These are phyloP conservation scores for Colletotrichum kahawae DNA, from an alignment of 2,329 filamentous ascomycete species.

Conservation along the genomic window DNA sequence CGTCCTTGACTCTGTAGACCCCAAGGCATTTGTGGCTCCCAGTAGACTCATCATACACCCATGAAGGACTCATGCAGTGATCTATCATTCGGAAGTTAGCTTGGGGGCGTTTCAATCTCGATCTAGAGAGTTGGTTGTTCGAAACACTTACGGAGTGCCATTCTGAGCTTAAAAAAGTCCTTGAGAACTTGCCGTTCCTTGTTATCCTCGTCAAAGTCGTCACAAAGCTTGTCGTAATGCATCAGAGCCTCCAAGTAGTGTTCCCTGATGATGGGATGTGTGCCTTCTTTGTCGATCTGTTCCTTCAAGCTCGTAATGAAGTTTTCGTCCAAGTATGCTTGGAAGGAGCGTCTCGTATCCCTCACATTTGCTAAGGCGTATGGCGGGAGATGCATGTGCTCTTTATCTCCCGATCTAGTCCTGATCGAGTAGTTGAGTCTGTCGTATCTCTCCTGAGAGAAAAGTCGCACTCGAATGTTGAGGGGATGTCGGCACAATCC, in stretches of 20 bases:
- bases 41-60: conserved; percentile 43
- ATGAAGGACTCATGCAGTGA: conserved; percentile 42
- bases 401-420: background rate
- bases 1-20: conserved; percentile 33
- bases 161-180: conserved; percentile 49
- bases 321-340: conserved; percentile 36
- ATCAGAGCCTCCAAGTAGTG: conserved; percentile 24
- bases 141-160: conserved; percentile 48
- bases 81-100: conserved; percentile 30
- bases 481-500: conserved; percentile 42
- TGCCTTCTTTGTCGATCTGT: background rate
- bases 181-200: conserved; percentile 40
- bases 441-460: conserved; percentile 41
- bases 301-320: background rate
- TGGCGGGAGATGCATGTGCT: conserved; percentile 32
- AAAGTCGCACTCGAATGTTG: conserved; percentile 44
- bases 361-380: conserved; percentile 47
- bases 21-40: conserved; percentile 38
- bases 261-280: background rate
- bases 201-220: background rate
- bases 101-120: background rate
- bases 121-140: background rate
- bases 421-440: conserved; percentile 41
- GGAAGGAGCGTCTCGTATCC: conserved; percentile 36
- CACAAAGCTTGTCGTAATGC: conserved; percentile 25